Conservation (phyloP, 2,329 filamentous ascomycete species). For the Calycina herbarum region DNA sequence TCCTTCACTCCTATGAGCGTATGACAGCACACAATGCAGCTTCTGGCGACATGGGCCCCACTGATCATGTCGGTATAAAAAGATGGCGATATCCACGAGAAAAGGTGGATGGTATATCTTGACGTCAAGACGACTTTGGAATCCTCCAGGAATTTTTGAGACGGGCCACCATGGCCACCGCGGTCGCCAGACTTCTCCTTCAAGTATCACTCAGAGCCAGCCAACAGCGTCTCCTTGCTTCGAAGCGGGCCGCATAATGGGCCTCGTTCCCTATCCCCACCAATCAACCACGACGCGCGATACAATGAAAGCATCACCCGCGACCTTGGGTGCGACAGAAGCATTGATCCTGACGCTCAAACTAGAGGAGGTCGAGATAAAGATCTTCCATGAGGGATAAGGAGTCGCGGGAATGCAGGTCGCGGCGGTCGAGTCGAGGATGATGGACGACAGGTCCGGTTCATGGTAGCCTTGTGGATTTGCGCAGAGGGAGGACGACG, state of each 20-base stretch:
- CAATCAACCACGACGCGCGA: constrained; percentile 20
- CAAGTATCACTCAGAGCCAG: constrained; percentile 14
- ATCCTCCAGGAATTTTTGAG: constrained; percentile 5
- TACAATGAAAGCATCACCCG: not conserved
- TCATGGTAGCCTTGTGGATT: not conserved
- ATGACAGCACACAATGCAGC: constrained; percentile 35
- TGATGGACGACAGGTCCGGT: not conserved
- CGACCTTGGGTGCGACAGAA: constrained; percentile 6
- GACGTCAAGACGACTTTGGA: constrained; percentile 1
- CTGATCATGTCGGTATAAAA: constrained; percentile 23
- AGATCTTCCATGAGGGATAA: not conserved
- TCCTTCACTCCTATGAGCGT: constrained; percentile 24
- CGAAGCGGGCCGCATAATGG: constrained; percentile 19
- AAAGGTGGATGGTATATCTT: not conserved
- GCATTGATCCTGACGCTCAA: not conserved
- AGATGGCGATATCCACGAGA: constrained; percentile 4
- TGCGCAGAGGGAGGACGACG: not conserved
- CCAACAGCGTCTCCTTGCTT: constrained; percentile 21
- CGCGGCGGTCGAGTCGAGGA: not conserved
- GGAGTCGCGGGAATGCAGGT: constrained; percentile 7
- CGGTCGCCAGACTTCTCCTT: not conserved
- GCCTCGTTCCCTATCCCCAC: constrained; percentile 13
- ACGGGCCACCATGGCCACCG: not conserved
- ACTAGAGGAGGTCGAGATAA: not conserved
- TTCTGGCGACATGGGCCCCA: constrained; percentile 27